A percentile compares a stretch with the other conserved stretches of the same genome.
Conservation (phyloP, 495 filamentous ascomycete genomes). For the Trichoderma gamsii region DNA sequence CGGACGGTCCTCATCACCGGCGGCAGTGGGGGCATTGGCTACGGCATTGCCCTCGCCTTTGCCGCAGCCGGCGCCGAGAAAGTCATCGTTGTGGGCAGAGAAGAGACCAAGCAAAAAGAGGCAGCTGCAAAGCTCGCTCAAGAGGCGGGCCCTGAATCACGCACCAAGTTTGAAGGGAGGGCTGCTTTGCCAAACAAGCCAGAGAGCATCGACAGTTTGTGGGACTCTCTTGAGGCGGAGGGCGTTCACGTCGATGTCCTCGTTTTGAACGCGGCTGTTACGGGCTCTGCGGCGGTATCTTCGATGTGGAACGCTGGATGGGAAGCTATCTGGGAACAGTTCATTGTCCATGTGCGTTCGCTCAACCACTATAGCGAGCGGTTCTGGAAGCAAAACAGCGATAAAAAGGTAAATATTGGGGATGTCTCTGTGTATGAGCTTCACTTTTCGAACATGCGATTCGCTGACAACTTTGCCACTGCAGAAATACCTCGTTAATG, state of each 20-base stretch:
- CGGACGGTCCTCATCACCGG: conserved; percentile 47
- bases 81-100: conserved; percentile 26
- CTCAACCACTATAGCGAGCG: conserved; percentile 30
- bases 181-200: conserved; percentile 20
- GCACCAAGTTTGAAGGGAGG: conserved; percentile 17
- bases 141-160: conserved; percentile 17
- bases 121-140: conserved; percentile 15
- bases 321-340: conserved; percentile 26
- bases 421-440: background rate
- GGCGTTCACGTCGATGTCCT: conserved; percentile 35
- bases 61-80: conserved; percentile 29
- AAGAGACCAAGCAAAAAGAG: background rate
- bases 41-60: conserved; percentile 32
- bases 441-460: background rate
- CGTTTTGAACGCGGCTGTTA: conserved; percentile 32
- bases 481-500: conserved; percentile 31
- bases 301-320: conserved; percentile 24
- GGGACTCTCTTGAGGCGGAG: conserved; percentile 26
- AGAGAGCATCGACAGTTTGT: conserved; percentile 27
- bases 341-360: conserved; percentile 30
- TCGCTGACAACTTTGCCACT: background rate
- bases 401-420: conserved; percentile 5
- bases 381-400: conserved; percentile 27
- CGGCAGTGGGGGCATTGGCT: conserved; percentile 33
- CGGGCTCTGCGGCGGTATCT: background rate